Base-by-base conservation (phyloP, 306 rosid species). In the Crotalaria pallida region DNA sequence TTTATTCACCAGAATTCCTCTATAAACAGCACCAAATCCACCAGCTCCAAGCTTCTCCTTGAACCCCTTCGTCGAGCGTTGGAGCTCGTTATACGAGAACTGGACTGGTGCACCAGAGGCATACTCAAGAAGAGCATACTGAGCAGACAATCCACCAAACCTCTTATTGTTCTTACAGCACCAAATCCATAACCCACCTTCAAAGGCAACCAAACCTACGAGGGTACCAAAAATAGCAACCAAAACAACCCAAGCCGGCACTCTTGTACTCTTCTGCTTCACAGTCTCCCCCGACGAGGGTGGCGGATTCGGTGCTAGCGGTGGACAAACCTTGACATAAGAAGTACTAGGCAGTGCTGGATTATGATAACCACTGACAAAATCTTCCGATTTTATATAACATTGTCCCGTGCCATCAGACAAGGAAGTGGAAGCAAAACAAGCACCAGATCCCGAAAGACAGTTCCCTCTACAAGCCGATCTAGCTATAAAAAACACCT, bases 61-160 rank as follows among this genome's bases (percentile, higher is more conserved):
- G 85, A 88, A 90, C 31, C 96, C 96, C 44, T 88, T 88, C 0
- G 98, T 90, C 1, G 87, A 73, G 3, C 87, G 88, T 69, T 84
- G 86, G 16, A 94, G 96, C 36, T 94, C 95, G 81, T 80, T 90
- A 67, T 76, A 85, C 0, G 88, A 76, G 77, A 94, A 94, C 83
- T 94, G 97, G 34, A 88, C 85, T 0, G 98, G 97, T 0, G 97
- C 98, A 13, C 98, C 92, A 6, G 98, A 94, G 44, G 98, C 98
- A 83, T 94, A 94, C 85, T 94, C 98, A 34, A 94, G 90, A 67
- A 94, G 96, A n/a, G 94, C 90, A 65, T 88, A 85, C 11, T 88
- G 88, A 50, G 89, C 79, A 1, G 98, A 87, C 75, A 87, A 76
- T 24, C 77, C 87, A 26, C 92, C 87, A 26, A 87, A 81, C 5